phyloP scores from a whole-genome alignment of 31 red algal genomes.

The Odonthalia washingtoniensis region DNA sequence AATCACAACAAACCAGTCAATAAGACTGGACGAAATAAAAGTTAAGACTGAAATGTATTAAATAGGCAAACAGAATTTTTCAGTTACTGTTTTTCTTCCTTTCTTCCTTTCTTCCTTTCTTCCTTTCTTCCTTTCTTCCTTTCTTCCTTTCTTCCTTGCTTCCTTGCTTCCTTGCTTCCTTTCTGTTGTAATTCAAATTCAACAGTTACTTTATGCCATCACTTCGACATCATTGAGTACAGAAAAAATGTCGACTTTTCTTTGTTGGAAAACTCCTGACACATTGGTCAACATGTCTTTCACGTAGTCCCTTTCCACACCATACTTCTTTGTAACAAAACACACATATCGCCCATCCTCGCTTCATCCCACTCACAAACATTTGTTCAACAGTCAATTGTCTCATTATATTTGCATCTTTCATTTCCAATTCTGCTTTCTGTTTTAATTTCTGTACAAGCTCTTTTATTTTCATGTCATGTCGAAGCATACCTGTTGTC shows the following conservation, averaged over 20 bases:
- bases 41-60: too few relatives aligned
- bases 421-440: not conserved
- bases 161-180: too few relatives aligned
- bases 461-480: constrained; percentile 2
- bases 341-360: constrained; percentile 34
- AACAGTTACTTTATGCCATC: too few relatives aligned
- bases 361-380: constrained; percentile 10
- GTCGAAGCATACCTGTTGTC: constrained; percentile 7
- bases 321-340: constrained; percentile 23
- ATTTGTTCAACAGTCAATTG: not conserved
- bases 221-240: too few relatives aligned
- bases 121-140: too few relatives aligned
- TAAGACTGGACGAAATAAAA: too few relatives aligned
- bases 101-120: too few relatives aligned
- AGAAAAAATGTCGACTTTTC: not conserved
- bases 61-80: too few relatives aligned
- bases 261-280: not conserved
- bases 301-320: constrained; percentile 10
- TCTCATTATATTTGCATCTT: not conserved
- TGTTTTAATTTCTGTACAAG: not conserved
- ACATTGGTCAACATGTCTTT: not conserved
- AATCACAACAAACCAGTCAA: too few relatives aligned
- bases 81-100: too few relatives aligned
- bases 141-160: too few relatives aligned
- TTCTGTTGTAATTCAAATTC: too few relatives aligned